phyloP scores from a whole-genome alignment of 805 yeast genomes.

The Candida pseudofarinosa region DNA sequence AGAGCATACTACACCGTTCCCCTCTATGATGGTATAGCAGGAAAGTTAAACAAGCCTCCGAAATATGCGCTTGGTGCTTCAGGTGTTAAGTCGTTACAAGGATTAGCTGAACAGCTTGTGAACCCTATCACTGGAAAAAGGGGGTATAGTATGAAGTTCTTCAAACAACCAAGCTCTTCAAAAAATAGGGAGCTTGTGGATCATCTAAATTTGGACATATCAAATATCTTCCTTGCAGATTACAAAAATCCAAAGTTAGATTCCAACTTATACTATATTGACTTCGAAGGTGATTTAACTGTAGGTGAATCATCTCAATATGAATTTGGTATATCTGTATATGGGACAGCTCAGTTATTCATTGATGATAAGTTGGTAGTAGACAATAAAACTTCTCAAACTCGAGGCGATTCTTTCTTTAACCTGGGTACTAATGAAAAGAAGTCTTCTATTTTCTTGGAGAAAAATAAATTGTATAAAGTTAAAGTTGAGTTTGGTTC shows the following conservation, averaged over 20 bases:
- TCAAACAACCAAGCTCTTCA: constrained; percentile 13
- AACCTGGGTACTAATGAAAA: constrained; percentile 54
- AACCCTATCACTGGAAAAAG: constrained; percentile 18
- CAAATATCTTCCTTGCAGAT: constrained; percentile 21
- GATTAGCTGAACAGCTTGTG: constrained; percentile 17
- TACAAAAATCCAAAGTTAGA: constrained; percentile 17
- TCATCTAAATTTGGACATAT: constrained; percentile 13
- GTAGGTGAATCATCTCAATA: constrained; percentile 49
- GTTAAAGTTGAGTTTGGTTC: constrained; percentile 50
- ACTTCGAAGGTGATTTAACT: constrained; percentile 38
- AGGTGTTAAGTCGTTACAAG: constrained; percentile 28
- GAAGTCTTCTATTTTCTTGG: constrained; percentile 31
- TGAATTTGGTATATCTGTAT: constrained; percentile 48
- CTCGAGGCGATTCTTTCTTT: constrained; percentile 47
- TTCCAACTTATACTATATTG: constrained; percentile 35
- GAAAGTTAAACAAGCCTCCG: constrained; percentile 19
- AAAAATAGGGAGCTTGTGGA: constrained; percentile 14
- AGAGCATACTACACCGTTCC: constrained; percentile 45
- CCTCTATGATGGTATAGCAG: constrained; percentile 44
- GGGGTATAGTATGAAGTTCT: constrained; percentile 18
- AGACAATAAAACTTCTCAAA: constrained; percentile 54
- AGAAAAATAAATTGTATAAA: constrained; percentile 43
- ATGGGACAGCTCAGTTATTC: constrained; percentile 55
- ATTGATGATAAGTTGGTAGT: constrained; percentile 50
- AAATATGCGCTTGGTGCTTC: constrained; percentile 32